Percentiles rank a stretch among this genome's conserved stretches.
phyloP scores from a whole-genome alignment of 2,329 filamentous ascomycete species.

The Incumbomyces lentus region DNA sequence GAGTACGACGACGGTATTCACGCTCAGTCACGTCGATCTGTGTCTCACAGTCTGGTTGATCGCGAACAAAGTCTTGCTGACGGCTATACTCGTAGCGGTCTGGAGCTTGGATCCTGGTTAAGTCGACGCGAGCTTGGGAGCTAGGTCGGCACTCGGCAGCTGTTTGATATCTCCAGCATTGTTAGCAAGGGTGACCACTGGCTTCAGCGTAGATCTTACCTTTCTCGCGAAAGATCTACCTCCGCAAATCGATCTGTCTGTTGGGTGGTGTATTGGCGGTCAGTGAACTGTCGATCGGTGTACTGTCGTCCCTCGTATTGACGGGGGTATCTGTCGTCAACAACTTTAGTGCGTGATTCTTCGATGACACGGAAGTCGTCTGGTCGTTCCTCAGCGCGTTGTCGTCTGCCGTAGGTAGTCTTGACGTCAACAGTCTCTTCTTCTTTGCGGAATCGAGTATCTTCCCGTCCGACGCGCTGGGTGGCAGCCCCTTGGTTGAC shows the following conservation, averaged over 20 bases:
- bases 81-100: conserved; percentile 19
- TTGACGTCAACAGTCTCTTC: conserved; percentile 61
- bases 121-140: conserved; percentile 25
- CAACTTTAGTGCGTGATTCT: conserved; percentile 15
- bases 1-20: conserved; percentile 55
- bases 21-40: conserved; percentile 46
- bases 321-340: conserved; percentile 20
- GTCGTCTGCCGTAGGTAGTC: conserved; percentile 63
- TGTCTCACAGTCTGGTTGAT: conserved; percentile 33
- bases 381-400: conserved; percentile 53
- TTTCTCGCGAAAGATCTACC: conserved; percentile 42
- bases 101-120: conserved; percentile 33
- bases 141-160: conserved; percentile 31
- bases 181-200: background rate
- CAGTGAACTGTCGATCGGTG: background rate
- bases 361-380: conserved; percentile 31
- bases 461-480: conserved; percentile 94
- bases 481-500: conserved; percentile 58
- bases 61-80: conserved; percentile 20
- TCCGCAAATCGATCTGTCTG: conserved; percentile 32
- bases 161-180: conserved; percentile 43
- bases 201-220: conserved; percentile 32
- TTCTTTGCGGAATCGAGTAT: conserved; percentile 65
- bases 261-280: background rate
- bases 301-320: conserved; percentile 3